These are phyloP conservation scores for Ascodesmis nigricans DNA, from an alignment of 495 filamentous ascomycete species.

Conservation along the genomic window DNA sequence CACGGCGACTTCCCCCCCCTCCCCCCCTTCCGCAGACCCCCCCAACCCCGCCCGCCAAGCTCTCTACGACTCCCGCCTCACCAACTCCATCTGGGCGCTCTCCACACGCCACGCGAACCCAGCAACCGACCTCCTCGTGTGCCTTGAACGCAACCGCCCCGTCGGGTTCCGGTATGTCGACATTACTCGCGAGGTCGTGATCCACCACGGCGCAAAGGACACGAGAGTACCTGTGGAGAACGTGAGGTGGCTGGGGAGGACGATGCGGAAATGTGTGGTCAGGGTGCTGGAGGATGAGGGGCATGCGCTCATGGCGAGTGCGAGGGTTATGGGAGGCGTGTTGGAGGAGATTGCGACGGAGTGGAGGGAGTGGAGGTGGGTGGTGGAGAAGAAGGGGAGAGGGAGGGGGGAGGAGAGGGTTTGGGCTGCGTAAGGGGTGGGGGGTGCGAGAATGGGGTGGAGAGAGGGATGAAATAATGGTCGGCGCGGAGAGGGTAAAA, in stretches of 20 bases:
- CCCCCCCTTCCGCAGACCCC: conserved; percentile 8
- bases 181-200: conserved; percentile 70
- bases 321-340: conserved; percentile 74
- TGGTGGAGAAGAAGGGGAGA: conserved; percentile 29
- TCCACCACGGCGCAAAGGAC: conserved; percentile 83
- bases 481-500: too few relatives aligned
- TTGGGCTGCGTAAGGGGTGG: conserved; percentile 9
- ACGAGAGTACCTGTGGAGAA: conserved; percentile 88
- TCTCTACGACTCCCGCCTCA: conserved; percentile 67
- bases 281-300: conserved; percentile 78
- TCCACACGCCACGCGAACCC: conserved; percentile 84
- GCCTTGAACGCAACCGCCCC: conserved; percentile 69
- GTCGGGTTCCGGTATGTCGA: conserved; percentile 97
- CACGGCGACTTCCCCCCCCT: conserved; percentile 6
- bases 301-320: conserved; percentile 91
- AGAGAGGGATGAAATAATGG: too few relatives aligned
- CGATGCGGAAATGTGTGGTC: conserved; percentile 82
- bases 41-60: conserved; percentile 37
- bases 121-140: conserved; percentile 77
- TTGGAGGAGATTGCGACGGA: conserved; percentile 82
- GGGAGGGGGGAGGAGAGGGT: conserved; percentile 15
- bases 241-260: conserved; percentile 79
- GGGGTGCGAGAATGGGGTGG: neutral
- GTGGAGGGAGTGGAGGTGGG: conserved; percentile 78
- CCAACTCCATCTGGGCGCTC: conserved; percentile 83